These are phyloP conservation scores for Suillus discolor DNA, from an alignment of 768 basidiomycete genomes.

Conservation along the genomic window DNA sequence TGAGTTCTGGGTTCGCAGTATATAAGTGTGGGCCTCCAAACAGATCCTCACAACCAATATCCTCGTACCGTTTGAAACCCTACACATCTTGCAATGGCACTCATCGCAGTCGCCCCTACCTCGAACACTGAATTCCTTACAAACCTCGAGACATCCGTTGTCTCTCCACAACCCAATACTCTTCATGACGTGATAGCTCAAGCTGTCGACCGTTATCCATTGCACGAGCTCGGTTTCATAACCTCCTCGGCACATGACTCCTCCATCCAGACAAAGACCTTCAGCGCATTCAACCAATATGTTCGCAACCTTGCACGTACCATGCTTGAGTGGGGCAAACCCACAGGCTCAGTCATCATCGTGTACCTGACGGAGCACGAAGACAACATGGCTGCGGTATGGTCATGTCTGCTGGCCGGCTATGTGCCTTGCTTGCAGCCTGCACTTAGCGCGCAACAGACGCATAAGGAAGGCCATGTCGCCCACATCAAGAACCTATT, in stretches of 20 bases:
- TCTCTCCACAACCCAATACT: slow-evolving; percentile 13
- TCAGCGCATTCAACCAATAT: slow-evolving; percentile 21
- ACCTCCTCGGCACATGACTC: slow-evolving; percentile 33
- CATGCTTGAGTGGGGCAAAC: slow-evolving; percentile 26
- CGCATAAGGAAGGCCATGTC: slow-evolving; percentile 32
- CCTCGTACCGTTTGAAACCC: background rate
- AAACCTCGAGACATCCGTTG: slow-evolving; percentile 5
- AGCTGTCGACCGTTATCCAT: slow-evolving; percentile 23
- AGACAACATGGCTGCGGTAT: slow-evolving; percentile 35
- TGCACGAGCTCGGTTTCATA: slow-evolving; percentile 28
- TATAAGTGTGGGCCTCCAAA: background rate
- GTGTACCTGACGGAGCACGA: slow-evolving; percentile 35
- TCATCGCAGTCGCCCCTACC: slow-evolving; percentile 16
- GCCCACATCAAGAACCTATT: slow-evolving; percentile 32
- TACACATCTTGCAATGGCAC: slow-evolving; percentile 14
- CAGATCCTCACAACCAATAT: background rate
- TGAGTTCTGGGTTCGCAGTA: background rate
- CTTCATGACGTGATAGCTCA: slow-evolving; percentile 25
- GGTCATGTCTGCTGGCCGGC: slow-evolving; percentile 34
- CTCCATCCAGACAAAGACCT: slow-evolving; percentile 29
- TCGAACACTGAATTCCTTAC: slow-evolving; percentile 14
- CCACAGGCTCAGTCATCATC: slow-evolving; percentile 27
- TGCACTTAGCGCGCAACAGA: slow-evolving; percentile 34
- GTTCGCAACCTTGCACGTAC: slow-evolving; percentile 23
- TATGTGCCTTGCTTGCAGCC: slow-evolving; percentile 34